A percentile compares a stretch with the other conserved stretches of the same genome.
Evolutionary conservation across 1,284 basidiomycete genomes (phyloP).

Genomic region (Cutaneotrichosporon cyanovorans): DNA sequence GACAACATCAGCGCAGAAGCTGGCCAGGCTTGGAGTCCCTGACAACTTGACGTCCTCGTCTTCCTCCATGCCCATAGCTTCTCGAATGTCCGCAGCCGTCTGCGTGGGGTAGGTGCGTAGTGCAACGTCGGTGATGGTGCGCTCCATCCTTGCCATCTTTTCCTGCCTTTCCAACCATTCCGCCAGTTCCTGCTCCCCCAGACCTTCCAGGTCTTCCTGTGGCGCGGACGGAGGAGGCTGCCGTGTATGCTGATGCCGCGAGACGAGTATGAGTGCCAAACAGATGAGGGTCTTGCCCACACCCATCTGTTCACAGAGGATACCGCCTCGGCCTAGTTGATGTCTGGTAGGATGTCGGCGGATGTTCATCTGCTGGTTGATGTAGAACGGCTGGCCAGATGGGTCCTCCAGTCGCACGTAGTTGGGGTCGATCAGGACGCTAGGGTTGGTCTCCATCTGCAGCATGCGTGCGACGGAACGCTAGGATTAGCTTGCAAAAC

Average conservation of each 20-base stretch:
- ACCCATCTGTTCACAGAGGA: constrained; percentile 48
- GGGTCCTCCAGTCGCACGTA: constrained; percentile 27
- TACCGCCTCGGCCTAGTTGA: constrained; percentile 36
- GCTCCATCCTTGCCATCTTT: constrained; percentile 18
- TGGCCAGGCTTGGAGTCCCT: constrained; percentile 23
- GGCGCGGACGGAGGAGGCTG: constrained; percentile 11
- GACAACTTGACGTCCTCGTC: neutral
- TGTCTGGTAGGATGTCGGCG: constrained; percentile 28
- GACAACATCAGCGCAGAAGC: constrained; percentile 29
- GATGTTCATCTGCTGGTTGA: constrained; percentile 33
- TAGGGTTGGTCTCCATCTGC: constrained; percentile 36
- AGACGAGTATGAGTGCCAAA: constrained; percentile 41
- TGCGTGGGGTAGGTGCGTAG: constrained; percentile 28
- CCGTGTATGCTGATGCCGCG: constrained; percentile 28
- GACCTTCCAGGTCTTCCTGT: neutral
- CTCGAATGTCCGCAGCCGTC: constrained; percentile 14
- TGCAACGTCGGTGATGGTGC: constrained; percentile 27
- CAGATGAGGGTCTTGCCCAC: constrained; percentile 46
- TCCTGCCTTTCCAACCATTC: constrained; percentile 1
- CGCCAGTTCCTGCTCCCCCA: too few relatives aligned
- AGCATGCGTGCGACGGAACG: constrained; percentile 33
- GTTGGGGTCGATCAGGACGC: constrained; percentile 25
- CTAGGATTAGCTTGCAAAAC: constrained; percentile 15
- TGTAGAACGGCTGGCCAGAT: constrained; percentile 19
- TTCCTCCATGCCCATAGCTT: constrained; percentile 4